Evolutionary conservation across 257 asterid genomes (phyloP).

Genomic region (Verbascum thapsus): DNA sequence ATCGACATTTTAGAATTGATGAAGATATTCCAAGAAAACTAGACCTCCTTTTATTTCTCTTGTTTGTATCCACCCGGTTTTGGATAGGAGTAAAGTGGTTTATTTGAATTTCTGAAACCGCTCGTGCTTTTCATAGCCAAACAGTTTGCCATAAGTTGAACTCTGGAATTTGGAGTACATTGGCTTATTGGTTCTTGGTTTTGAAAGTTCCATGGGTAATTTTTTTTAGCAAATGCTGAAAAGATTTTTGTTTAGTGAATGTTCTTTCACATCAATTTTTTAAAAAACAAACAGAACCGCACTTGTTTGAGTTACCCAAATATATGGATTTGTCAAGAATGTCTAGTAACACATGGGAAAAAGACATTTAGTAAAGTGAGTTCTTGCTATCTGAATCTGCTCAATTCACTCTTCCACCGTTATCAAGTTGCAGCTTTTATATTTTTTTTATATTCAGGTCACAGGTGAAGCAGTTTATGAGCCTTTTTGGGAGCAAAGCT

Average conservation of each 20-base stretch:
- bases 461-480: conserved; percentile 43
- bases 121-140: conserved; percentile 1
- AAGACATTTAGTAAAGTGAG: neutral
- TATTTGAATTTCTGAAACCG: neutral
- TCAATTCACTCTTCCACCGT: conserved; percentile 10
- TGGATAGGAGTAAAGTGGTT: conserved; percentile 20
- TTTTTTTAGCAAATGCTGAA: neutral
- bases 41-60: conserved; percentile 5
- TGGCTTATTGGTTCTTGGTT: neutral
- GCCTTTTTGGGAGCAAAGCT: conserved; percentile 34
- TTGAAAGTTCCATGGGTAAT: neutral
- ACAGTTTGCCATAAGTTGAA: conserved; percentile 21
- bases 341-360: conserved; percentile 10
- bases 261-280: neutral
- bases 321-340: conserved; percentile 4
- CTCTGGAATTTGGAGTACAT: neutral
- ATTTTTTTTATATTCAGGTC: conserved; percentile 28
- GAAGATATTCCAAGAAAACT: conserved; percentile 1
- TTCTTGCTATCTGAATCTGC: conserved; percentile 6
- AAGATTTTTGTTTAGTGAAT: neutral
- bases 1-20: neutral
- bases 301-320: neutral
- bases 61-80: neutral
- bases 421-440: conserved; percentile 30
- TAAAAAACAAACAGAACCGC: neutral